Percentiles rank a stretch among this genome's conserved stretches.
These are phyloP conservation scores for Eimeria tenella DNA, from an alignment of 169 alveolate genomes.

Conservation along the genomic window DNA sequence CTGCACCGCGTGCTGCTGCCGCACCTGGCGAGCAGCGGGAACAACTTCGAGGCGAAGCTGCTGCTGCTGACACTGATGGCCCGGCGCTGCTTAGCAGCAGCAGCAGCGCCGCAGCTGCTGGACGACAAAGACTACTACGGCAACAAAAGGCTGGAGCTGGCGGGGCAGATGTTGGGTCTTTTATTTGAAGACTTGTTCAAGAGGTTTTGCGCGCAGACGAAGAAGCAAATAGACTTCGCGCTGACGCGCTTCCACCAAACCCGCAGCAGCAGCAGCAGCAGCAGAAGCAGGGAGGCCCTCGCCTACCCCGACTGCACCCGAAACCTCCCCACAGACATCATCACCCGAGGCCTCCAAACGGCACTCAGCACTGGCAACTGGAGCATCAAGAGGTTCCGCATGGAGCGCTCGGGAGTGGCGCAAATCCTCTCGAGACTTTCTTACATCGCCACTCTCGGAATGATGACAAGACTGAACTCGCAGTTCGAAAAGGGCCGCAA, in stretches of 20 bases:
- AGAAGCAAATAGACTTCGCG: slow-evolving; percentile 87
- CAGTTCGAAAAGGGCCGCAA: slow-evolving; percentile 93
- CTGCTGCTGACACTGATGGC: slow-evolving; percentile 96
- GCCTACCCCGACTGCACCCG: slow-evolving; percentile 93
- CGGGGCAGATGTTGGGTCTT: slow-evolving; percentile 98
- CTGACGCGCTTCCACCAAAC: slow-evolving; percentile 77
- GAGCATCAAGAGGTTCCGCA: slow-evolving; percentile 98
- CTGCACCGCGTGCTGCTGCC: slow-evolving; percentile 95
- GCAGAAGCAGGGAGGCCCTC: slow-evolving; percentile 56
- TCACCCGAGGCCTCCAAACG: slow-evolving; percentile 97
- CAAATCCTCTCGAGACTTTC: slow-evolving; percentile 98
- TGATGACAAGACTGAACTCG: slow-evolving; percentile 96
- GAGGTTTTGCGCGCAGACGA: slow-evolving; percentile 83
- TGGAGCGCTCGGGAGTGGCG: slow-evolving; percentile 99
- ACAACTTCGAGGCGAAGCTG: slow-evolving; percentile 83
- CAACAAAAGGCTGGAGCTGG: slow-evolving; percentile 99
- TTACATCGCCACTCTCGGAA: slow-evolving; percentile 97
- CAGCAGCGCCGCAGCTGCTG: slow-evolving; percentile 92
- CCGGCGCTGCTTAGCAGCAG: slow-evolving; percentile 96
- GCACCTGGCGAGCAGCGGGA: slow-evolving; percentile 87
- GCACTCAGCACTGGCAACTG: slow-evolving; percentile 99
- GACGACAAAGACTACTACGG: slow-evolving; percentile 99
- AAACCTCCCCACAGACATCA: slow-evolving; percentile 93
- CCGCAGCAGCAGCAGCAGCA: slow-evolving; percentile 61
- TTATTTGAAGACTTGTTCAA: slow-evolving; percentile 97